Percentiles rank a stretch among this genome's conserved stretches.
phyloP scores from a whole-genome alignment of 495 filamentous ascomycete species.

The Hyaloscypha bicolor region DNA sequence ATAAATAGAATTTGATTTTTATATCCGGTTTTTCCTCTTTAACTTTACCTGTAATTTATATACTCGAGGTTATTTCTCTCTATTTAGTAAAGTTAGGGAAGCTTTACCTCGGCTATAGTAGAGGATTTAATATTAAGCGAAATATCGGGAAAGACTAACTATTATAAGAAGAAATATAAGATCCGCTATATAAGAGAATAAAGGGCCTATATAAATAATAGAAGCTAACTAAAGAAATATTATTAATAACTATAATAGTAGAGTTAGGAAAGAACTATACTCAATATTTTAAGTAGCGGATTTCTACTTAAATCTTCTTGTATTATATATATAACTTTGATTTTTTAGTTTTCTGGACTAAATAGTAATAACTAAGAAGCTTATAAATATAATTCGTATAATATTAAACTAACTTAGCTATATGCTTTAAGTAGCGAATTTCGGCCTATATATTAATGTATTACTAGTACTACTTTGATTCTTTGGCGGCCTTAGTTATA shows the following conservation, averaged over 20 bases:
- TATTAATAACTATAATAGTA: neutral
- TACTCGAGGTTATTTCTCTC: neutral
- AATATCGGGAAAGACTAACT: neutral
- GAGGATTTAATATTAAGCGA: neutral
- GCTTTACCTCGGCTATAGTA: neutral
- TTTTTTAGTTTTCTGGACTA: neutral
- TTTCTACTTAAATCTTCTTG: neutral
- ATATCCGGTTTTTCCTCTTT: neutral
- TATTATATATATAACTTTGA: neutral
- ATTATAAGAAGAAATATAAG: neutral
- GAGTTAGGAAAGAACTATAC: neutral
- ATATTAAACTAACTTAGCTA: neutral
- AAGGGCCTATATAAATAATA: too few relatives aligned
- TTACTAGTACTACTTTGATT: too few relatives aligned
- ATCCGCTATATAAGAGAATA: neutral
- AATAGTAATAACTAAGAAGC: neutral
- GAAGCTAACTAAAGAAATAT: neutral
- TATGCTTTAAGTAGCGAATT: neutral
- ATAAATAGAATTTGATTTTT: neutral
- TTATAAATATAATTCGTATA: neutral
- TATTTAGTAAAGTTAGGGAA: neutral
- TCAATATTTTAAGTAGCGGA: neutral
- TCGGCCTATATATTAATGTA: too few relatives aligned
- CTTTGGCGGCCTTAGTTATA: too few relatives aligned
- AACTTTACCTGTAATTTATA: neutral